Evolutionary conservation across 164 flowering plant species (phyloP).

Genomic region (Saururus chinensis): DNA sequence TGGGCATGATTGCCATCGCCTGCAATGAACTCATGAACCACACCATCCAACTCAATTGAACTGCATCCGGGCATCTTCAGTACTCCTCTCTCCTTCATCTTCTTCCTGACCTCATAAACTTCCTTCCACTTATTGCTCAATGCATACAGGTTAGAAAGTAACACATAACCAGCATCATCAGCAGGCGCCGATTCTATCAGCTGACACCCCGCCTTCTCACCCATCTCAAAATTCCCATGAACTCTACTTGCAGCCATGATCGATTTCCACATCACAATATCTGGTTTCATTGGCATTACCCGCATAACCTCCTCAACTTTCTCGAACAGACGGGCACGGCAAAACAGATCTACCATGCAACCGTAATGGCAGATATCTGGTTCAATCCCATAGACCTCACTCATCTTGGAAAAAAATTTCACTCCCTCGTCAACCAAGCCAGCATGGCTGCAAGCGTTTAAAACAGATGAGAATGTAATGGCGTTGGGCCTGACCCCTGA

Average conservation of each 20-base stretch:
- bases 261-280: slow-evolving; percentile 8
- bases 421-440: slow-evolving; percentile 6
- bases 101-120: slow-evolving; percentile 10
- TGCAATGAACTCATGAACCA: slow-evolving; percentile 6
- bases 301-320: slow-evolving; percentile 6
- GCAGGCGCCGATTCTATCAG: slow-evolving; percentile 9
- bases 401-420: slow-evolving; percentile 3
- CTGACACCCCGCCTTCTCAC: slow-evolving; percentile 6
- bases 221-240: slow-evolving; percentile 10
- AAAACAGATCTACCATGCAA: slow-evolving; percentile 12
- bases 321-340: slow-evolving; percentile 7
- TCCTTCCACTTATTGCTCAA: slow-evolving; percentile 6
- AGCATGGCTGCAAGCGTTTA: slow-evolving; percentile 12
- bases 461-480: slow-evolving; percentile 6
- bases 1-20: slow-evolving; percentile 4
- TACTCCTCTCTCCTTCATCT: slow-evolving; percentile 11
- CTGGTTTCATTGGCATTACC: slow-evolving; percentile 8
- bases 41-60: slow-evolving; percentile 10
- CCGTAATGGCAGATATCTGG: slow-evolving; percentile 7
- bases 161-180: slow-evolving; percentile 6
- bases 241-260: slow-evolving; percentile 8
- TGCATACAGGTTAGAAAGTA: slow-evolving; percentile 9
- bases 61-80: slow-evolving; percentile 9
- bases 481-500: slow-evolving; percentile 6
- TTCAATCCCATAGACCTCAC: slow-evolving; percentile 5